These are phyloP conservation scores for Fusarium tuaranense DNA, from an alignment of 2,329 filamentous ascomycete species.

Conservation along the genomic window DNA sequence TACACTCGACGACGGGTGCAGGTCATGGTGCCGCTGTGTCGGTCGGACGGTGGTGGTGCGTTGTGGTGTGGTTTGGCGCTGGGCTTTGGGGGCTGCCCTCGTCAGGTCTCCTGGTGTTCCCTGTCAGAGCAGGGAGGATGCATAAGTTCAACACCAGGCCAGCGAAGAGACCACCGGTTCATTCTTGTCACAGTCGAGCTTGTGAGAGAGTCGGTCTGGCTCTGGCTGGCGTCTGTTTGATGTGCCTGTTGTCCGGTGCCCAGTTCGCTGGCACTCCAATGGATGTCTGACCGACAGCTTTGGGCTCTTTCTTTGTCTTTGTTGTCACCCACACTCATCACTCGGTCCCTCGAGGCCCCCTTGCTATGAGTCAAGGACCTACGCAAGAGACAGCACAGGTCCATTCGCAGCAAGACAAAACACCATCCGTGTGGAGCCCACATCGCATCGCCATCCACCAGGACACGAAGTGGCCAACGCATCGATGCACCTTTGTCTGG, in stretches of 20 bases:
- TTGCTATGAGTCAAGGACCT: conserved; percentile 32
- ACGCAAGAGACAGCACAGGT: conserved; percentile 22
- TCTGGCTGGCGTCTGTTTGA: conserved; percentile 3
- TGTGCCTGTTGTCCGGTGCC: conserved; percentile 15
- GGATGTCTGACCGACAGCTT: conserved; percentile 22
- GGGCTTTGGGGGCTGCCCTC: conserved; percentile 23
- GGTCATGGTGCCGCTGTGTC: conserved; percentile 31
- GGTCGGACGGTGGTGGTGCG: conserved; percentile 44
- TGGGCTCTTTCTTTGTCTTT: conserved; percentile 8
- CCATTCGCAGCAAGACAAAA: conserved; percentile 37
- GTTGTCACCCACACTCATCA: conserved; percentile 23
- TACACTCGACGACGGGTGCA: conserved; percentile 19
- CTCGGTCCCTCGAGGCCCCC: conserved; percentile 9
- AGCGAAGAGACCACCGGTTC: conserved; percentile 23
- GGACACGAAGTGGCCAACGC: conserved; percentile 38
- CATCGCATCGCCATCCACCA: conserved; percentile 29
- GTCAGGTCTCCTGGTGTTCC: conserved; percentile 29
- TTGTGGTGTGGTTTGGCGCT: conserved; percentile 42
- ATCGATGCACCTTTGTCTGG: conserved; percentile 35
- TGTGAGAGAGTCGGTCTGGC: conserved; percentile 2
- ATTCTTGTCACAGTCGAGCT: conserved; percentile 17
- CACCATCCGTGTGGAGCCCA: conserved; percentile 34
- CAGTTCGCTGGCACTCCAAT: conserved; percentile 7
- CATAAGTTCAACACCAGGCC: conserved; percentile 28
- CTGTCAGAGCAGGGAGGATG: conserved; percentile 24